Evolutionary conservation across 1,284 basidiomycete genomes (phyloP).

Genomic region (Leccinum fuscescens): DNA sequence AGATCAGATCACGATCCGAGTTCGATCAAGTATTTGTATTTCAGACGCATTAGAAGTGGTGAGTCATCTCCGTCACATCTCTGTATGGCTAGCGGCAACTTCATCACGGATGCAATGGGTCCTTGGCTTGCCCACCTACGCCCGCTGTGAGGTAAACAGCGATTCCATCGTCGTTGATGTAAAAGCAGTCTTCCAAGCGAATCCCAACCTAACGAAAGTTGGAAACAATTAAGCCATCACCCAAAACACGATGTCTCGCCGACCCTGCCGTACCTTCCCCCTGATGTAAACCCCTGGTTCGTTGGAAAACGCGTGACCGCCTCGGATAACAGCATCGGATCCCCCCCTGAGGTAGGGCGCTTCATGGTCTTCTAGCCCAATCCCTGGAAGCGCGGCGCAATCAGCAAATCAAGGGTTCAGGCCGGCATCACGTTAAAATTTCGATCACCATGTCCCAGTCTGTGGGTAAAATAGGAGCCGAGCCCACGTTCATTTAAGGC

Average conservation of each 20-base stretch:
- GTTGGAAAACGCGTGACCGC: slow-evolving; percentile 76
- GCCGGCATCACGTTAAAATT: slow-evolving; percentile 1
- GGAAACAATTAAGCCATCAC: slow-evolving; percentile 4
- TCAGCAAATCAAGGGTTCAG: slow-evolving; percentile 14
- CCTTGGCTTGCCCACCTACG: slow-evolving; percentile 56
- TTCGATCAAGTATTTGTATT: not conserved
- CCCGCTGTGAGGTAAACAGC: slow-evolving; percentile 59
- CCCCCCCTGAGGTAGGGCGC: slow-evolving; percentile 76
- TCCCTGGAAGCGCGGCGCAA: slow-evolving; percentile 45
- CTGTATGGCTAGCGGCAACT: slow-evolving; percentile 9
- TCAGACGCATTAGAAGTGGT: not conserved
- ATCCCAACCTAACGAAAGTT: slow-evolving; percentile 56
- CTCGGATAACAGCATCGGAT: slow-evolving; percentile 52
- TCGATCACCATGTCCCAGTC: slow-evolving; percentile 69
- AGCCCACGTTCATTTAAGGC: slow-evolving; percentile 49
- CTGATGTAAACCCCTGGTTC: slow-evolving; percentile 86
- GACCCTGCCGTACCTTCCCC: slow-evolving; percentile 50
- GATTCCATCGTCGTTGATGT: slow-evolving; percentile 54
- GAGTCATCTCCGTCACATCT: slow-evolving; percentile 23
- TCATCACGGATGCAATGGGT: slow-evolving; percentile 51
- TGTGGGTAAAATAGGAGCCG: slow-evolving; percentile 73
- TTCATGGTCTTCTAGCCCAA: slow-evolving; percentile 83
- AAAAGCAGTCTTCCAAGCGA: slow-evolving; percentile 81
- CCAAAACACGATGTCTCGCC: not conserved
- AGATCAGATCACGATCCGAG: slow-evolving; percentile 1